Percentiles rank a stretch among this genome's conserved stretches.
Conservation (phyloP, 148 eudicot species). For the Vaccinium myrtillus region DNA sequence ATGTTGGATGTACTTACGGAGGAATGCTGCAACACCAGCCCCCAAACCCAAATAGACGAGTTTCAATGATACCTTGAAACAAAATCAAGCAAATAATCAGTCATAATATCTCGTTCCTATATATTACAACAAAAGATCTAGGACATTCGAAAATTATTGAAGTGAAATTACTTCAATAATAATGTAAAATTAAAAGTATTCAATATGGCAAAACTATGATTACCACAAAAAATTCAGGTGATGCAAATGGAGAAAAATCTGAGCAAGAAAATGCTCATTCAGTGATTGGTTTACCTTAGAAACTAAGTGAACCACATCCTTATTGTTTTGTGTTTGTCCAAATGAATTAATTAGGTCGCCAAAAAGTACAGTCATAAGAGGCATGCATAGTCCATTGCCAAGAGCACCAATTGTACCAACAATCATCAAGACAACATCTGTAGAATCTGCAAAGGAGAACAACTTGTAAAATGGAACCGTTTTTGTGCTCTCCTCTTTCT, state of each 20-base stretch:
- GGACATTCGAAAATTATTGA: constrained; percentile 7
- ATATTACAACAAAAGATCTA: not conserved
- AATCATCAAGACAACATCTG: constrained; percentile 36
- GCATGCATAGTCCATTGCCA: constrained; percentile 40
- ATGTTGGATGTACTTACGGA: constrained; percentile 41
- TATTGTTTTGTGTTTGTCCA: constrained; percentile 30
- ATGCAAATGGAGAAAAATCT: not conserved
- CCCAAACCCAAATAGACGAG: constrained; percentile 55
- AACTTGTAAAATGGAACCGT: constrained; percentile 49
- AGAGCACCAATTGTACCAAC: constrained; percentile 42
- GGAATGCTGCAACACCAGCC: constrained; percentile 44
- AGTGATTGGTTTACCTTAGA: constrained; percentile 9
- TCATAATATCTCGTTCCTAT: not conserved
- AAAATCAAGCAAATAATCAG: not conserved
- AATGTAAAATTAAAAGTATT: not conserved
- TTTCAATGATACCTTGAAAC: constrained; percentile 1
- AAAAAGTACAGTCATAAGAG: constrained; percentile 38
- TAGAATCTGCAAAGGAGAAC: constrained; percentile 42
- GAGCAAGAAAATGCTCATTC: not conserved
- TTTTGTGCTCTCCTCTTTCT: constrained; percentile 20
- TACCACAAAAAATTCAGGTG: not conserved
- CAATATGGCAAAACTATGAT: not conserved
- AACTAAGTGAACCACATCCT: not conserved
- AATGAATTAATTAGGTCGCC: constrained; percentile 40
- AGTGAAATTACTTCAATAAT: constrained; percentile 27